A percentile compares a stretch with the other conserved stretches of the same genome.
Evolutionary conservation across 2,329 filamentous ascomycete species (phyloP).

Genomic region (Stachybotrys chartarum): DNA sequence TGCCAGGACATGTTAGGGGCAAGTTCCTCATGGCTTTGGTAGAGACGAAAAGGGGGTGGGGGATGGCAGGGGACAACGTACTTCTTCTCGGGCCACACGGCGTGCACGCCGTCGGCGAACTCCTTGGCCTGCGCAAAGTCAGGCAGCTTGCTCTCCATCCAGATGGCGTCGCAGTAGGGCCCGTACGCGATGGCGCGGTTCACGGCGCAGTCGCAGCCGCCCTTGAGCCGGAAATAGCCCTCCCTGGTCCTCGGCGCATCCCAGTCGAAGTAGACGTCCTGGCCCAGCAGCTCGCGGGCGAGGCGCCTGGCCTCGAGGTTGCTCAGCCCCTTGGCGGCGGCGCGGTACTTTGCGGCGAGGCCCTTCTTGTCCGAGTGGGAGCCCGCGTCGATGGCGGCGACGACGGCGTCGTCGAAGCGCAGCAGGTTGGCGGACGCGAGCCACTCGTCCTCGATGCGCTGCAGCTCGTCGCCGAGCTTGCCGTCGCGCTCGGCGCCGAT

Average conservation of each 20-base stretch:
- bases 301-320: slow-evolving; percentile 75
- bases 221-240: slow-evolving; percentile 89
- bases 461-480: slow-evolving; percentile 72
- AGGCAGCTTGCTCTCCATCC: slow-evolving; percentile 98
- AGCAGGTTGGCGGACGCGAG: slow-evolving; percentile 68
- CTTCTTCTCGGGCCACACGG: slow-evolving; percentile 95
- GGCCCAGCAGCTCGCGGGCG: slow-evolving; percentile 68
- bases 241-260: slow-evolving; percentile 87
- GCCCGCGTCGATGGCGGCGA: slow-evolving; percentile 69
- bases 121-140: slow-evolving; percentile 87
- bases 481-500: slow-evolving; percentile 73
- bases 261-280: slow-evolving; percentile 90
- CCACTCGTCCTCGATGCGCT: slow-evolving; percentile 92
- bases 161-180: slow-evolving; percentile 91
- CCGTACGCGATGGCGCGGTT: slow-evolving; percentile 89
- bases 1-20: slow-evolving; percentile 23
- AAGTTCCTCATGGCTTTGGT: not conserved
- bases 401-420: slow-evolving; percentile 86
- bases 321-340: slow-evolving; percentile 71
- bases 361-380: slow-evolving; percentile 61
- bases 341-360: slow-evolving; percentile 60
- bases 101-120: slow-evolving; percentile 89
- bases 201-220: slow-evolving; percentile 84
- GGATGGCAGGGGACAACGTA: slow-evolving; percentile 34
- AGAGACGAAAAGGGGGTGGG: not conserved